phyloP scores from a whole-genome alignment of 2,329 filamentous ascomycete genomes.

The Setomelanomma holmii region DNA sequence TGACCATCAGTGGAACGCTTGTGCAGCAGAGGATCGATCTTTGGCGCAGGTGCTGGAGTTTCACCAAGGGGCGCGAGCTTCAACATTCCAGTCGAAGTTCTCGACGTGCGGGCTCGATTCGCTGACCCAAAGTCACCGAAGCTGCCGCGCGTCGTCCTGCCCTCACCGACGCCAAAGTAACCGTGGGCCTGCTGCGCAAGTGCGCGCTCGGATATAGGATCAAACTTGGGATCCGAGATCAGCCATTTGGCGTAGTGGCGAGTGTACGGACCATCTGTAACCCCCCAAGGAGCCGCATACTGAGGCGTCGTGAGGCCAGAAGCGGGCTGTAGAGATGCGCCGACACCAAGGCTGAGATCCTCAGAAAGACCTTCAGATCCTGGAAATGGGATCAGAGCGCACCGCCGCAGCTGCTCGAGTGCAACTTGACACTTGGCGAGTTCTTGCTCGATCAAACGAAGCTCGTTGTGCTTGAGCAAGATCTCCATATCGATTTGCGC shows the following conservation, averaged over 20 bases:
- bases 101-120: constrained; percentile 63
- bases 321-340: constrained; percentile 69
- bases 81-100: constrained; percentile 62
- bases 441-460: constrained; percentile 94
- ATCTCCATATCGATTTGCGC: constrained; percentile 92
- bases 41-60: constrained; percentile 60
- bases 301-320: constrained; percentile 71
- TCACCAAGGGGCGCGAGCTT: constrained; percentile 52
- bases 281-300: constrained; percentile 88
- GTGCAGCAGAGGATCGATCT: constrained; percentile 81
- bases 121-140: constrained; percentile 62
- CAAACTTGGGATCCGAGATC: constrained; percentile 85
- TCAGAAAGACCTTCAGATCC: constrained; percentile 70
- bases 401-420: constrained; percentile 90
- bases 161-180: constrained; percentile 61
- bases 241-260: constrained; percentile 97
- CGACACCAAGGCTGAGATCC: constrained; percentile 76
- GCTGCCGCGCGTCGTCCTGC: constrained; percentile 80
- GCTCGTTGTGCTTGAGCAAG: constrained; percentile 89
- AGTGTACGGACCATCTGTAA: constrained; percentile 89
- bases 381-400: constrained; percentile 90
- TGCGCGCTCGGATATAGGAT: constrained; percentile 56
- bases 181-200: constrained; percentile 45
- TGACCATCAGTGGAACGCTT: constrained; percentile 83
- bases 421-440: constrained; percentile 94